phyloP scores from a whole-genome alignment of 805 yeast species.

The Blastobotrys mokoenaii region DNA sequence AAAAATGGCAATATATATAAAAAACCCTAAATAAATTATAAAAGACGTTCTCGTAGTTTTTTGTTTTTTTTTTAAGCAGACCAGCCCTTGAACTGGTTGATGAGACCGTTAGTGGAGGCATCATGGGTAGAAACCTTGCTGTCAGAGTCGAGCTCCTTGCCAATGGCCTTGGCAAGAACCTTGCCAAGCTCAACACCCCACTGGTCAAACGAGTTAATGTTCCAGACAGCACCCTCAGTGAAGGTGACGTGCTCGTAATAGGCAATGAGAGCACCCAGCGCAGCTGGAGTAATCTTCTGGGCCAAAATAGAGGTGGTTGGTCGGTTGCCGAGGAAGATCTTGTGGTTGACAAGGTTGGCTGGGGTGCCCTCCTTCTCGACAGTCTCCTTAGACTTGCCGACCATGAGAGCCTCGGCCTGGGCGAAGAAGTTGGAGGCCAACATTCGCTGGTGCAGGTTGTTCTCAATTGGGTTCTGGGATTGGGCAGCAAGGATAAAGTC shows the following conservation, averaged over 20 bases:
- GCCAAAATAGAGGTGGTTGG: constrained; percentile 97
- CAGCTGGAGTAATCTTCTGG: constrained; percentile 92
- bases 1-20: no score
- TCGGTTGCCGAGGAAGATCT: constrained; percentile 95
- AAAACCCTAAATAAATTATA: no score
- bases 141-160: constrained; percentile 70
- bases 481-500: constrained; percentile 96
- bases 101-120: constrained; percentile 82
- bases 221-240: constrained; percentile 99
- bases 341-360: constrained; percentile 85
- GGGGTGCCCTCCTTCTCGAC: constrained; percentile 86
- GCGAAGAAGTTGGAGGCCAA: constrained; percentile 99
- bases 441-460: constrained; percentile 93
- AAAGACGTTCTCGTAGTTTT: background rate
- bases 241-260: constrained; percentile 97
- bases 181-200: constrained; percentile 99
- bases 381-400: constrained; percentile 74
- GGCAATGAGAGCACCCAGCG: constrained; percentile 92
- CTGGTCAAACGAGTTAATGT: constrained; percentile 98
- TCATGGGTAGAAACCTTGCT: constrained; percentile 63
- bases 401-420: constrained; percentile 95
- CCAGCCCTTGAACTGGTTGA: constrained; percentile 95
- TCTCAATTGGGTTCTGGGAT: constrained; percentile 94
- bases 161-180: constrained; percentile 92
- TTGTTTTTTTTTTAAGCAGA: constrained; percentile 12